A percentile compares a stretch with the other conserved stretches of the same genome.
phyloP scores from a whole-genome alignment of 2,329 filamentous ascomycete species.

The Hymenoscyphus fructigenus region DNA sequence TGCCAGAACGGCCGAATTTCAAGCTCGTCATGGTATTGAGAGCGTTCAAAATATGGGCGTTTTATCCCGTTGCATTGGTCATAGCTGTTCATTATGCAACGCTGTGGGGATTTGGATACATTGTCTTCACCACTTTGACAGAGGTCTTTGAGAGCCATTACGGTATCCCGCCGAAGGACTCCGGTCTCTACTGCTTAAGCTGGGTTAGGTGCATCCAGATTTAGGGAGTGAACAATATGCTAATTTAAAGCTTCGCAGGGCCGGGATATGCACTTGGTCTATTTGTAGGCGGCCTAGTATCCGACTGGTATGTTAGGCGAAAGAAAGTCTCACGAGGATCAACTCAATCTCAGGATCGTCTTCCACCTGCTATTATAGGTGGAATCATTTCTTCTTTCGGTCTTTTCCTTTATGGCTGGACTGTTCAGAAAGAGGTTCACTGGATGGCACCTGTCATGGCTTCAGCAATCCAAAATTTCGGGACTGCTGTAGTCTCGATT shows the following conservation, averaged over 20 bases:
- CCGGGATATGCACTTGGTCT: conserved; percentile 2
- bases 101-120: conserved; percentile 1
- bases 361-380: background rate
- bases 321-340: conserved; percentile 4
- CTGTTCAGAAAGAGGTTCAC: conserved; percentile 1
- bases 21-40: conserved; percentile 4
- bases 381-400: conserved; percentile 4
- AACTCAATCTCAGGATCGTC: conserved; percentile 1
- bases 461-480: conserved; percentile 5
- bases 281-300: conserved; percentile 2
- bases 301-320: conserved; percentile 7
- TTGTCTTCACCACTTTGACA: conserved; percentile 8
- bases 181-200: background rate
- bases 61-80: conserved; percentile 2
- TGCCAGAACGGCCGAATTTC: conserved; percentile 1
- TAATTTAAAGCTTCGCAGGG: conserved; percentile 1
- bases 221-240: background rate
- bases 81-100: background rate
- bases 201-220: conserved; percentile 3
- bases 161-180: background rate
- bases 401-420: conserved; percentile 6
- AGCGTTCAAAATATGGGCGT: conserved; percentile 4
- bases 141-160: conserved; percentile 6
- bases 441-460: conserved; percentile 5
- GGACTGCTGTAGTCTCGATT: background rate